Evolutionary conservation across 208 protist species (phyloP), one percentile per base, ranked within the genome.

Genomic region (Leishmania tarentolae): DNA sequence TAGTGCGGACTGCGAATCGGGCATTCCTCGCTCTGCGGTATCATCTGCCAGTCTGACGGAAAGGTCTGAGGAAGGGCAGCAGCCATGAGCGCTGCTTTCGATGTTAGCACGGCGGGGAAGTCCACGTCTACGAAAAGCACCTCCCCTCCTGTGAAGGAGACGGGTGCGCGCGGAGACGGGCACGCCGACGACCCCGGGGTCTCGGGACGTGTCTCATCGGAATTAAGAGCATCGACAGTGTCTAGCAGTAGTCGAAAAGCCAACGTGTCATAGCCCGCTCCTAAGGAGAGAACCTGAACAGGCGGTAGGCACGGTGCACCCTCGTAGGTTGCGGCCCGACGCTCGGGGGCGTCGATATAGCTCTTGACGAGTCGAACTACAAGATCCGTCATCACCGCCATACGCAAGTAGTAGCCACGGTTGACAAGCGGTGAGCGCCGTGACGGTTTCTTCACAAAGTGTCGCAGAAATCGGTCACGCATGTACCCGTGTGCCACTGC

Each of bases 351-450:
- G 0, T 56, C 13, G 3, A 86, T 50, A 31, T 65, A 86, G 9
- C 46, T 66, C 13, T 80, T 78, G 53, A 95, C 85, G 19, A 87
- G 83, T 17, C 75, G 63, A 19, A 85, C 78, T 28, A 98, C 80
- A 15, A 97, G 63, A 63, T 96, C 92, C 15, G 90, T 92, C 76
- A 98, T 96, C 17, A 93, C 89, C 2, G 87, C 76, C 92, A 98
- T 96, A 76, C 95, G 90, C 40, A 97, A 81, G 81, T 97, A 95
- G 81, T 98, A 98, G 50, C 93, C 94, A 7, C 95, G 89, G 85
- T 98, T 98, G 80, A 98, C 95, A 1, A 98, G 87, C 37, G 95
- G 93, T 0, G 95, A 95, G 28, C 95, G 93, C 1, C 92, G 88
- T 35, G 94, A 87, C 3, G 90, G 87, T 72, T 95, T 96, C 52